Conservation (phyloP, 2,329 filamentous ascomycete species). For the Cladosporium sp. region DNA sequence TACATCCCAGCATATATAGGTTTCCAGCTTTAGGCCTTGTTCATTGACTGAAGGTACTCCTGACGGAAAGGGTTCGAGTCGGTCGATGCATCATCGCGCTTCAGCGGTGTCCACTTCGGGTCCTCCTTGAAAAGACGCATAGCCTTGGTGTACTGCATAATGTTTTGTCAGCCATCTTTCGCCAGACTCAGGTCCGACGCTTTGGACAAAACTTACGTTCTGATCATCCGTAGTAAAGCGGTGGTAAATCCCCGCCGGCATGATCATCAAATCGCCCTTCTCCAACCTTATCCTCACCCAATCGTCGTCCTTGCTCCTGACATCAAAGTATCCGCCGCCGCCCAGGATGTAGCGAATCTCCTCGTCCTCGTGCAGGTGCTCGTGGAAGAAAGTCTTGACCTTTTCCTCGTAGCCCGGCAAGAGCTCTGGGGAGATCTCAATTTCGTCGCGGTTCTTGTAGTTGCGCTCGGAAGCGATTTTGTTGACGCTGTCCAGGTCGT, state of each 20-base stretch:
- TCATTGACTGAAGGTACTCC: conserved; percentile 60
- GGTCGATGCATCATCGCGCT: conserved; percentile 67
- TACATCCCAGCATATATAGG: background rate
- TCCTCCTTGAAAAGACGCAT: conserved; percentile 98
- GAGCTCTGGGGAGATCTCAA: conserved; percentile 77
- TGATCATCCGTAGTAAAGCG: conserved; percentile 90
- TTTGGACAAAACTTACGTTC: conserved; percentile 62
- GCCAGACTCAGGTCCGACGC: too few relatives aligned
- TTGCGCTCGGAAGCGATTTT: conserved; percentile 66
- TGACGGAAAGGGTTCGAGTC: conserved; percentile 75
- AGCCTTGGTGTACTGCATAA: conserved; percentile 77
- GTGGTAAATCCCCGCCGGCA: conserved; percentile 95
- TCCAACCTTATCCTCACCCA: conserved; percentile 85
- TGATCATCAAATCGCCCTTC: conserved; percentile 85
- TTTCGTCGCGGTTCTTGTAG: conserved; percentile 94
- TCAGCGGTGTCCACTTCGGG: conserved; percentile 95
- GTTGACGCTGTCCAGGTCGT: conserved; percentile 64
- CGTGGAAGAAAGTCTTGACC: conserved; percentile 87
- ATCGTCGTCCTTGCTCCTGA: conserved; percentile 73
- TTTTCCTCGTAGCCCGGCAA: conserved; percentile 91
- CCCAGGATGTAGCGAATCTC: conserved; percentile 94
- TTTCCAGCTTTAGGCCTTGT: background rate
- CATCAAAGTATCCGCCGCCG: conserved; percentile 89
- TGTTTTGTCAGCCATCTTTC: background rate
- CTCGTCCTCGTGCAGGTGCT: conserved; percentile 97